Evolutionary conservation across 2,329 filamentous ascomycete species (phyloP).

Genomic region (Clathrospora elynae): DNA sequence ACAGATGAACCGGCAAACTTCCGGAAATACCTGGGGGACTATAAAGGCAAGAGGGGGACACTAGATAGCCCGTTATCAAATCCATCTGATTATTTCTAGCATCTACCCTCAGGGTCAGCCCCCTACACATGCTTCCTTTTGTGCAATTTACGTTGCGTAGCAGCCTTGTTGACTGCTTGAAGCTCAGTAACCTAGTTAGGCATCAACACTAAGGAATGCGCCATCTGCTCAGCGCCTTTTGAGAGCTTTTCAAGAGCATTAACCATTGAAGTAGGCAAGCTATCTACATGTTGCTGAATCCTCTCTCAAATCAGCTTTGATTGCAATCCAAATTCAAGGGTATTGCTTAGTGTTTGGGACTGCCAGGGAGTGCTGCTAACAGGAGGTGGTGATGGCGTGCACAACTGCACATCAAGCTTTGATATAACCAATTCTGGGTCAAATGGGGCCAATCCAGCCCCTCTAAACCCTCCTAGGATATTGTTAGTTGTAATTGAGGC

Average conservation of each 20-base stretch:
- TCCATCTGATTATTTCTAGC: too few relatives aligned
- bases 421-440: constrained; percentile 40
- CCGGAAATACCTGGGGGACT: too few relatives aligned
- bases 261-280: too few relatives aligned
- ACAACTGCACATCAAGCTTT: constrained; percentile 33
- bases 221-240: too few relatives aligned
- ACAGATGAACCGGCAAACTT: too few relatives aligned
- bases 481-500: constrained; percentile 34
- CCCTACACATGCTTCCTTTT: constrained; percentile 17
- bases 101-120: too few relatives aligned
- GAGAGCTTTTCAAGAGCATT: too few relatives aligned
- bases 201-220: background rate
- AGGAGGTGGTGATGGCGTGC: constrained; percentile 17
- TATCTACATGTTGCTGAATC: too few relatives aligned
- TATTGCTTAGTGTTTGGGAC: constrained; percentile 23
- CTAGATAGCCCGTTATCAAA: too few relatives aligned
- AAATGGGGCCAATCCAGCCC: constrained; percentile 41
- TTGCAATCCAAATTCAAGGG: too few relatives aligned
- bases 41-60: too few relatives aligned
- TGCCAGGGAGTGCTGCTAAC: constrained; percentile 15
- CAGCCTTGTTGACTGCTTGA: constrained; percentile 8
- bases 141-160: constrained; percentile 8
- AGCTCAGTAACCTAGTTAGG: background rate
- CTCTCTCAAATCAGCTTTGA: too few relatives aligned
- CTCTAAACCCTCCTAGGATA: constrained; percentile 36